These are phyloP conservation scores for Alternaria incomplexa DNA, from an alignment of 2,329 filamentous ascomycete species.

Conservation along the genomic window DNA sequence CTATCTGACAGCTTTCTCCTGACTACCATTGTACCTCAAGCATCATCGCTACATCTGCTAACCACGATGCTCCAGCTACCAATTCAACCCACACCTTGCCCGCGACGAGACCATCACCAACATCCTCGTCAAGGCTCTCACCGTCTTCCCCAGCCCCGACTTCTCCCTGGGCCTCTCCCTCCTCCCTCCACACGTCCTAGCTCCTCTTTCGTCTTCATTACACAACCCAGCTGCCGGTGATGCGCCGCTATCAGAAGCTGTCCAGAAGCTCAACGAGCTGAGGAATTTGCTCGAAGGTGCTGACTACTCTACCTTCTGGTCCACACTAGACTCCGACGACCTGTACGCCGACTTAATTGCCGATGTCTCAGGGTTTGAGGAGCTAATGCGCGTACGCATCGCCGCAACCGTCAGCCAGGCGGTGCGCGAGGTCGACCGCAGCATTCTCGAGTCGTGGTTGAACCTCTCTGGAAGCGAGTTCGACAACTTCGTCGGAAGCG, in stretches of 20 bases:
- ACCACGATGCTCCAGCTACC: slow-evolving; percentile 70
- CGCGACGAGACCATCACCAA: slow-evolving; percentile 98
- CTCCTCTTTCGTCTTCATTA: slow-evolving; percentile 59
- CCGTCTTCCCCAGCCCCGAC: slow-evolving; percentile 94
- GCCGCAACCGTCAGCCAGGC: slow-evolving; percentile 88
- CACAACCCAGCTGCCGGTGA: slow-evolving; percentile 65
- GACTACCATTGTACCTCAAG: neutral
- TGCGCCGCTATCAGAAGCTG: slow-evolving; percentile 78
- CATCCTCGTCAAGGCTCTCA: slow-evolving; percentile 97
- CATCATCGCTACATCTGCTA: slow-evolving; percentile 14
- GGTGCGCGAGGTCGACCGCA: slow-evolving; percentile 70
- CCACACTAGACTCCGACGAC: slow-evolving; percentile 89
- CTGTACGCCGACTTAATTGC: slow-evolving; percentile 94
- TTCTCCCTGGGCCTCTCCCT: slow-evolving; percentile 95
- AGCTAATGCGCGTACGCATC: slow-evolving; percentile 88
- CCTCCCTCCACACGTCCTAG: slow-evolving; percentile 81
- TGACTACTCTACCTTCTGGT: slow-evolving; percentile 93
- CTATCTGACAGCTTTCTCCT: slow-evolving; percentile 66
- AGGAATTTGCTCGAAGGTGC: slow-evolving; percentile 88
- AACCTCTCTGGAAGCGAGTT: slow-evolving; percentile 56
- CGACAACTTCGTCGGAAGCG: slow-evolving; percentile 57
- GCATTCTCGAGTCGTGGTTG: slow-evolving; percentile 58
- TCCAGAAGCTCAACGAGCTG: slow-evolving; percentile 83
- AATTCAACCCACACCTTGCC: slow-evolving; percentile 98
- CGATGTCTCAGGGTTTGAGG: slow-evolving; percentile 94